Evolutionary conservation across 495 filamentous ascomycete genomes (phyloP).

Genomic region (Chaetomium cochliodes): DNA sequence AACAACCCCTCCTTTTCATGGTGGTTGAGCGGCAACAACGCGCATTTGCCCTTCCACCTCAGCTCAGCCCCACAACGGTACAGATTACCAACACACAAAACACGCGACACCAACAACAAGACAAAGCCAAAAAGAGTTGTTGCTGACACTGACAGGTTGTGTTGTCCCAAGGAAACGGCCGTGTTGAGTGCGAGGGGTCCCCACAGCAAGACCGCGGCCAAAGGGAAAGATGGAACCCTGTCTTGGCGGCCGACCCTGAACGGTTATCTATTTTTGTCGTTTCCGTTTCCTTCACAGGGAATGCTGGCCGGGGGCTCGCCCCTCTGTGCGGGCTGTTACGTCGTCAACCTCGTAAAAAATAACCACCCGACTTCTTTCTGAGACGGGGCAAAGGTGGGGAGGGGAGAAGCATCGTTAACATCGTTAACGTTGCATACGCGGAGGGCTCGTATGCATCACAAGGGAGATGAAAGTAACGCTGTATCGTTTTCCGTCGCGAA

Average conservation of each 20-base stretch:
- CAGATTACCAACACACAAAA: neutral
- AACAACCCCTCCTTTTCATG: neutral
- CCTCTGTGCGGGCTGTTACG: too few species aligned
- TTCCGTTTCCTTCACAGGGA: neutral
- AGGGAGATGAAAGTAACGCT: neutral
- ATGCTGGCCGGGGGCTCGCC: neutral
- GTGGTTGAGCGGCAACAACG: neutral
- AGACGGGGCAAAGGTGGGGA: too few species aligned
- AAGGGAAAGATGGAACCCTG: neutral
- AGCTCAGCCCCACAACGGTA: neutral
- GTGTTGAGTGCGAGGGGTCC: neutral
- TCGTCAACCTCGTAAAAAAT: too few species aligned
- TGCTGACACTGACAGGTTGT: too few species aligned
- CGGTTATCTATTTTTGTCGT: slow-evolving; percentile 7
- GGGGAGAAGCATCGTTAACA: too few species aligned
- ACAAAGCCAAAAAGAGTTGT: too few species aligned
- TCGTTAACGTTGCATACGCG: neutral
- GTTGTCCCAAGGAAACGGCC: too few species aligned
- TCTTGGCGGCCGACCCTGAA: slow-evolving; percentile 6
- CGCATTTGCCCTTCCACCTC: too few species aligned
- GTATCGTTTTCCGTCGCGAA: neutral
- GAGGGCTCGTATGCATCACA: neutral
- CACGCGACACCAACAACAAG: neutral
- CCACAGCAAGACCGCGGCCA: neutral
- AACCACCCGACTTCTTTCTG: too few species aligned